phyloP scores from a whole-genome alignment of 1,139 yeast species.

The Geotrichum klebahnii region DNA sequence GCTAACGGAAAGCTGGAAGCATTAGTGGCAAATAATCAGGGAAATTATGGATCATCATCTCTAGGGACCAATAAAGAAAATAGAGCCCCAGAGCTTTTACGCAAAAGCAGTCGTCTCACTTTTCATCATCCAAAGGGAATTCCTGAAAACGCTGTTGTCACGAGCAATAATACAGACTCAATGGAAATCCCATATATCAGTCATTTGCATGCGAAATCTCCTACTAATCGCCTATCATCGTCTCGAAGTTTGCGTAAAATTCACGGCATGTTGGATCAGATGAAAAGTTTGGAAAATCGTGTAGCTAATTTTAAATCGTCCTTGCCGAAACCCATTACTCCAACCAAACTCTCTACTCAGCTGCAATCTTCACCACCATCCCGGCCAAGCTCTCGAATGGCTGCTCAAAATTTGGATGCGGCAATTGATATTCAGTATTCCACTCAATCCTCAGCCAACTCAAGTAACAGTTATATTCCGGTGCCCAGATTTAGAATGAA shows the following conservation, averaged over 20 bases:
- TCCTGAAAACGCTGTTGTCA: conserved; percentile 3
- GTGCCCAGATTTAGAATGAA: conserved; percentile 15
- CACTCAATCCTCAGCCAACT: not conserved
- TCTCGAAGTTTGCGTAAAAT: conserved; percentile 35
- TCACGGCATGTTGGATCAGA: conserved; percentile 38
- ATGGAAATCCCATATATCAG: not conserved
- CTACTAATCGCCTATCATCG: conserved; percentile 26
- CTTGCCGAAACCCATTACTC: conserved; percentile 29
- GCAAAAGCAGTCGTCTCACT: conserved; percentile 7
- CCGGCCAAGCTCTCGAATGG: conserved; percentile 2
- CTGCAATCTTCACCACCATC: conserved; percentile 11
- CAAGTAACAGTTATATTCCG: conserved; percentile 13
- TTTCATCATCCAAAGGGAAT: conserved; percentile 17
- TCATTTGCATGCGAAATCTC: not conserved
- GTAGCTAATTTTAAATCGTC: conserved; percentile 37
- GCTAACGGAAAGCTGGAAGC: conserved; percentile 26
- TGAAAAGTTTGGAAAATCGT: conserved; percentile 33
- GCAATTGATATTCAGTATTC: not conserved
- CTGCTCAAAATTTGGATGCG: not conserved
- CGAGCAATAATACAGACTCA: conserved; percentile 23
- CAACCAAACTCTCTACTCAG: conserved; percentile 7
- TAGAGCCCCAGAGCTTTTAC: not conserved
- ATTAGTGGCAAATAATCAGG: conserved; percentile 21
- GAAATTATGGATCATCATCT: too few species aligned
- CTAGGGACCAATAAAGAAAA: conserved; percentile 19